phyloP scores from a whole-genome alignment of 2,329 filamentous ascomycete species.

The Arthrocladium fulminans region DNA sequence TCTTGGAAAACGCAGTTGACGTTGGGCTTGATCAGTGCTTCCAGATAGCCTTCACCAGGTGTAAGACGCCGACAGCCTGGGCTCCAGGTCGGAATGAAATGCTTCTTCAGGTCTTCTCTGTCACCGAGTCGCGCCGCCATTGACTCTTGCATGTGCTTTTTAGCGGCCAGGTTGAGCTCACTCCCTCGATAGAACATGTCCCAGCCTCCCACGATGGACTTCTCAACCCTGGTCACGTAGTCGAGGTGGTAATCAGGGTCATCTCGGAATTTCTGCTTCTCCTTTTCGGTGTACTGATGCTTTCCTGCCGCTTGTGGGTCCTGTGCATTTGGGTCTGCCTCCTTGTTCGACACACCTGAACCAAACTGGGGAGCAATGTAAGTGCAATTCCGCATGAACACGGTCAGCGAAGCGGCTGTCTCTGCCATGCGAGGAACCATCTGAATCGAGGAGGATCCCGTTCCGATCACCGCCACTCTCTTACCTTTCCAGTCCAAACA shows the following conservation, averaged over 20 bases:
- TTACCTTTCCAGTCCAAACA: constrained; percentile 23
- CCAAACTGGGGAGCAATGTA: constrained; percentile 24
- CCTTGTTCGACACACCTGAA: constrained; percentile 8
- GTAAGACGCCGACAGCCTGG: constrained; percentile 22
- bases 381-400: constrained; percentile 26
- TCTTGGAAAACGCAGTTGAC: constrained; percentile 16
- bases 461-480: constrained; percentile 22
- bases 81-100: constrained; percentile 20
- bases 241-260: constrained; percentile 16
- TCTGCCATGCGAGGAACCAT: constrained; percentile 32
- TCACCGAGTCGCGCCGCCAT: constrained; percentile 21
- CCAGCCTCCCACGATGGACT: constrained; percentile 11
- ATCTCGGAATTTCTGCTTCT: constrained; percentile 13
- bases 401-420: constrained; percentile 23
- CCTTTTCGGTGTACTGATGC: constrained; percentile 14
- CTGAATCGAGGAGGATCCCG: constrained; percentile 23
- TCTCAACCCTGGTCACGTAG: constrained; percentile 12
- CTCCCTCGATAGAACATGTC: constrained; percentile 13
- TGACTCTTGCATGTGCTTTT: constrained; percentile 13
- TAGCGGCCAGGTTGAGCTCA: constrained; percentile 12
- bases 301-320: constrained; percentile 18
- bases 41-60: constrained; percentile 19
- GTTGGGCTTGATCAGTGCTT: constrained; percentile 22
- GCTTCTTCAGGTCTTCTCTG: constrained; percentile 16
- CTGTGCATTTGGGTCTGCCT: constrained; percentile 18